These are phyloP conservation scores for Endogone sp. DNA, from an alignment of 192 early-diverging fungal genomes.

Conservation along the genomic window DNA sequence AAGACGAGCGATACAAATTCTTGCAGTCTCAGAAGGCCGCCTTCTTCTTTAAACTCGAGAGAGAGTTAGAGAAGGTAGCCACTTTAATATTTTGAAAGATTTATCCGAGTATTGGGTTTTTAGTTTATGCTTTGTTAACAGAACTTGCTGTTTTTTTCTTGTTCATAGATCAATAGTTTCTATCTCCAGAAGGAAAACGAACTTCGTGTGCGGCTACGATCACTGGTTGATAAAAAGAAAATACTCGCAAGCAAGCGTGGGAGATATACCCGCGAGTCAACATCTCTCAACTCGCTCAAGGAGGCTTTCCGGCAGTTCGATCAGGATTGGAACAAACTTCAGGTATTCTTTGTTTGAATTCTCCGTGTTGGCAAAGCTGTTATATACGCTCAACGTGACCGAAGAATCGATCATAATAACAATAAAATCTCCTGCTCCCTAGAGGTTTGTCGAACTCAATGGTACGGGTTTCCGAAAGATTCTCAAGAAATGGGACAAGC, in stretches of 20 bases:
- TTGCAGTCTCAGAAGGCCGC: conserved; percentile 87
- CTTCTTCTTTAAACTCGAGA: conserved; percentile 97
- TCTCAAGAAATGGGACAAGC: conserved; percentile 99
- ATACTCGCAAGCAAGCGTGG: conserved; percentile 45
- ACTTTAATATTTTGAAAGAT: conserved; percentile 6
- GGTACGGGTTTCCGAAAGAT: conserved; percentile 97
- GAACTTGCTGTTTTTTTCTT: not conserved
- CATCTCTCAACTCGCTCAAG: conserved; percentile 68
- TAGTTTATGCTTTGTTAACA: not conserved
- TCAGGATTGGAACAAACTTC: conserved; percentile 92
- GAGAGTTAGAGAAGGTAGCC: conserved; percentile 92
- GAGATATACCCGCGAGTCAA: conserved; percentile 39
- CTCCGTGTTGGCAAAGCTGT: not conserved
- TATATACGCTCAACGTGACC: no score
- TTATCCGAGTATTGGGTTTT: not conserved
- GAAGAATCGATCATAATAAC: no score
- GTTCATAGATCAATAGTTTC: conserved; percentile 81
- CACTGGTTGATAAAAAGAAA: conserved; percentile 77
- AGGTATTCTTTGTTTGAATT: conserved; percentile 46
- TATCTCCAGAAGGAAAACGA: conserved; percentile 97
- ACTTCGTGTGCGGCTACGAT: conserved; percentile 82
- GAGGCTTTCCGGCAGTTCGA: conserved; percentile 92
- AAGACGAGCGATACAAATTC: conserved; percentile 46
- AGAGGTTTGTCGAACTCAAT: conserved; percentile 98
- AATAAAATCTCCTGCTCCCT: not conserved